Percentiles rank a stretch among this genome's conserved stretches.
Evolutionary conservation across 2,329 filamentous ascomycete species (phyloP).

Genomic region (Trichoderma pleuroti): DNA sequence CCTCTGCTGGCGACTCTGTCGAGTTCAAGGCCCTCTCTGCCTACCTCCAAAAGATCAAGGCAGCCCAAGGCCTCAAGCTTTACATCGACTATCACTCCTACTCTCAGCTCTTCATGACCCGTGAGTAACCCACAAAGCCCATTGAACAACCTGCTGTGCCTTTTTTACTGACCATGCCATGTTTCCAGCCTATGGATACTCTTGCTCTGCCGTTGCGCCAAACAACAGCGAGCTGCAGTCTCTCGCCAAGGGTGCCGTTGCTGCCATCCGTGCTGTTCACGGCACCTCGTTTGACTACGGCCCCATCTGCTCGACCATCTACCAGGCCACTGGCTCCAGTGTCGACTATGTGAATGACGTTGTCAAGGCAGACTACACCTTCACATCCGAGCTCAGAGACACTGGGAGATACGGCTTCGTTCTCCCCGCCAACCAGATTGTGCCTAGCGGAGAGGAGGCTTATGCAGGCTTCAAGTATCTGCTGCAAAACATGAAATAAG

Average conservation of each 20-base stretch:
- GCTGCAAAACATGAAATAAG: constrained; percentile 38
- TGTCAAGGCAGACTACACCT: constrained; percentile 39
- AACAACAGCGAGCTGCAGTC: constrained; percentile 47
- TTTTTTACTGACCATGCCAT: constrained; percentile 35
- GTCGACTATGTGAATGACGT: constrained; percentile 46
- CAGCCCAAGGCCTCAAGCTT: constrained; percentile 50
- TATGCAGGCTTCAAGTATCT: constrained; percentile 59
- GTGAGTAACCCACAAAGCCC: constrained; percentile 50
- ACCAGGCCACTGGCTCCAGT: constrained; percentile 48
- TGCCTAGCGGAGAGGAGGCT: constrained; percentile 42
- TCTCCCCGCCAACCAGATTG: constrained; percentile 41
- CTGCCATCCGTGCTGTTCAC: constrained; percentile 47
- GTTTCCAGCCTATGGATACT: constrained; percentile 58
- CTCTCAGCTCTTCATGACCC: constrained; percentile 57
- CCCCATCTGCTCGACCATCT: constrained; percentile 59
- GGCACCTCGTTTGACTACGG: constrained; percentile 42
- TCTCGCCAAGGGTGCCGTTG: constrained; percentile 46
- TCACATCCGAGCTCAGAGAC: constrained; percentile 40
- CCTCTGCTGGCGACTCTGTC: constrained; percentile 43
- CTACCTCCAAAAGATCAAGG: constrained; percentile 33
- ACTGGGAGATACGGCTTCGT: constrained; percentile 41
- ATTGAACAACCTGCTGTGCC: neutral
- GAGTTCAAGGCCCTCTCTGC: constrained; percentile 49
- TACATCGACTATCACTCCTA: constrained; percentile 66
- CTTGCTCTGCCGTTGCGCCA: constrained; percentile 45